Base-by-base conservation (phyloP, 805 yeast species). In the Tetrapisispora pingtungensis region DNA sequence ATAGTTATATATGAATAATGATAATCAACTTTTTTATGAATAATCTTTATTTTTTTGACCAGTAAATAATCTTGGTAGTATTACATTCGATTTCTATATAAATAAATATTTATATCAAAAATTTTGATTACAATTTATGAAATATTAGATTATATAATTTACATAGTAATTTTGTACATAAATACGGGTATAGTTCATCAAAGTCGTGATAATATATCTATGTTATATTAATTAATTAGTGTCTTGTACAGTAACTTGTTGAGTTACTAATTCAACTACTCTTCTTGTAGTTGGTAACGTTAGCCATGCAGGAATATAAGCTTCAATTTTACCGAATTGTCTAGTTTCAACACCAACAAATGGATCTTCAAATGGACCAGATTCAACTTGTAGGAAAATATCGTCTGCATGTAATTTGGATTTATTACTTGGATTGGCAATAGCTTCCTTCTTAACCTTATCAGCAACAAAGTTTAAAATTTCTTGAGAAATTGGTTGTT, bases 271-370 rank as follows among this genome's bases (percentile, higher is more conserved):
- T 62, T 89, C 96, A 33, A 89, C 85, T 40, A 93, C 79, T 65
- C 93, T 75, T 69, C 94, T 83, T 32, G 94, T 81, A 34, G 77
- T 81, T 36, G 97, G 97, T 51, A 89, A 77, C 54, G 82, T 84
- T 66, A 93, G 71, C 85, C 94, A 85, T 1, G 95, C 89, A 33
- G 98, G 98, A 49, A 93, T 90, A 59, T 89, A 93, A 15, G 95
- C 88, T 68, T 85, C 87, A 55, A 82, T 81, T 59, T 84, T 70
- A 58, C 84, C 72, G 74, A 84, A 84, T 45, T 88, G 88, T 61
- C 93, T 73, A 38, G 83, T 74, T 42, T 74, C 80, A 44, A 83
- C 80, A 46, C 72, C 72, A 67, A 87, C 78, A 64, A 84, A 84
- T 52, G 95, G 94, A 68, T 84, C 95, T 48, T 81, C 81, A 57